Evolutionary conservation across 768 basidiomycete species (phyloP), one percentile per base, ranked within the genome.

Genomic region (Lentinus brumalis): DNA sequence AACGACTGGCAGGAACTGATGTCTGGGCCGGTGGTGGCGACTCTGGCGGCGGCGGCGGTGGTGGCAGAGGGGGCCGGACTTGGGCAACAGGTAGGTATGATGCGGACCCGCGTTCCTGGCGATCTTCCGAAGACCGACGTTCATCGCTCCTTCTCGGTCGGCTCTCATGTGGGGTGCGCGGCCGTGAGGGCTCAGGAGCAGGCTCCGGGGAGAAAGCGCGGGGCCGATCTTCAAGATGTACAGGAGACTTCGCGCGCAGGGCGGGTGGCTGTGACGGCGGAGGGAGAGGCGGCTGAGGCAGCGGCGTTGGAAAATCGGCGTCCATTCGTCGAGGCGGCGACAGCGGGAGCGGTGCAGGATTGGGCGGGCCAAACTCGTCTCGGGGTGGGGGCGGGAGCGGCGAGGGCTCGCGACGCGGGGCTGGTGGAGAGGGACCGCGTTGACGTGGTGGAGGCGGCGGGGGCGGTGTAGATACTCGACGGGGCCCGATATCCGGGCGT

Each of bases 281-380:
- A 6, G 62, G 56, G 41, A 66, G 64, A 29, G 68, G 67, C 12
- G 62, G 58, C 32, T 67, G 66, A 30, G 68, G 64, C 35, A 65
- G 50, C 0, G 66, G 66, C 3, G 63, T 67, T 14, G 63, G 64
- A 26, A 59, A 53, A 12, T 65, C 66, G 18, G 57, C 51, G n/a
- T 61, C 57, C 21, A 57, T 53, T 14, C 52, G 59, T 11, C 45
- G 44, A 15, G 66, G 66, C 10, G 66, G 66, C 16, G 66, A 67
- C 1, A 65, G 42, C 14, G 66, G 66, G 7, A 67, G 64, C 40
- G 66, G 66, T n/a, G 58, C 63, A 8, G 66, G 66, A 2, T 59
- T 57, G 5, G 45, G 56, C 15, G 57, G 56, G 14, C 40, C 53
- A 14, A 21, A 30, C 42, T 63, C 62, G 26, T 59, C 56, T 16